Percentiles rank a stretch among this genome's conserved stretches.
Conservation (phyloP, 1,284 basidiomycete species). For the Puccinia polysora region DNA sequence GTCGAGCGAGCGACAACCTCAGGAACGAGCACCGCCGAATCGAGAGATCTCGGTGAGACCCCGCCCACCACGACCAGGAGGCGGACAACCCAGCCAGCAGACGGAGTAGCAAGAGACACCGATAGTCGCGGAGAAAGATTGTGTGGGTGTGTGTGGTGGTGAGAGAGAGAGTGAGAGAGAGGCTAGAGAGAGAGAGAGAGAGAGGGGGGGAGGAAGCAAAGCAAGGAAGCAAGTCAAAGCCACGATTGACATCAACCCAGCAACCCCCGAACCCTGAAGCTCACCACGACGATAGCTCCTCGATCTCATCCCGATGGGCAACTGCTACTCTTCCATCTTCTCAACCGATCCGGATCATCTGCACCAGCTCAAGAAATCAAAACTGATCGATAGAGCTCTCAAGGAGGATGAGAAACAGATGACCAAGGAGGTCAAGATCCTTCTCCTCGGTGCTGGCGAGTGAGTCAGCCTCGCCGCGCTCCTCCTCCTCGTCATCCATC, state of each 20-base stretch:
- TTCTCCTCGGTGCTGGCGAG: slow-evolving; percentile 43
- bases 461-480: background rate
- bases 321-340: slow-evolving; percentile 12
- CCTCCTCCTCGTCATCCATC: background rate
- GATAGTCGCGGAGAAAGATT: no score
- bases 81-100: no score
- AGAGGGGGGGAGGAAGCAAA: no score
- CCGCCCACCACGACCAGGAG: no score
- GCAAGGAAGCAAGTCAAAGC: background rate
- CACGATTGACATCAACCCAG: background rate
- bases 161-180: no score
- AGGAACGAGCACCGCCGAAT: no score
- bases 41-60: no score
- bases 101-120: no score
- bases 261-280: background rate
- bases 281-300: background rate
- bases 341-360: slow-evolving; percentile 8
- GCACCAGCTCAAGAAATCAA: slow-evolving; percentile 26
- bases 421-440: slow-evolving; percentile 49
- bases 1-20: no score
- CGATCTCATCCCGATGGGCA: slow-evolving; percentile 17
- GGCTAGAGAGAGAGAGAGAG: no score
- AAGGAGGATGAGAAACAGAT: slow-evolving; percentile 48
- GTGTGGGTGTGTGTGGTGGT: no score
- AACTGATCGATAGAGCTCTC: slow-evolving; percentile 47